A percentile compares a stretch with the other conserved stretches of the same genome.
Conservation (phyloP, 148 eudicot species). For the Rhododendron williamsianum region DNA sequence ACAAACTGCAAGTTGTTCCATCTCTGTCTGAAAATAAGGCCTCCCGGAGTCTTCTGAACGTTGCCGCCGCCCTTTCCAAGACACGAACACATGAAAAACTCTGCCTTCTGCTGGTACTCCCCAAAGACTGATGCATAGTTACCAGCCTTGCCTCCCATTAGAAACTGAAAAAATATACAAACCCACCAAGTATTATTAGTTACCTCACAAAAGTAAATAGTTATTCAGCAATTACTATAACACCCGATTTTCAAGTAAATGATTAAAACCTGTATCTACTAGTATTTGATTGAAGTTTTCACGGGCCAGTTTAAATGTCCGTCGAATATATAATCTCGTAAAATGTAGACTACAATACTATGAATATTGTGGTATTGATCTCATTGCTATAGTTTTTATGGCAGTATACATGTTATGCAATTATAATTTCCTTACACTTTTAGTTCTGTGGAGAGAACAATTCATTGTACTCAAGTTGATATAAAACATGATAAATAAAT, state of each 20-base stretch:
- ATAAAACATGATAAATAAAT: not conserved
- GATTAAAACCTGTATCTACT: not conserved
- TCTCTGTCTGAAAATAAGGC: conserved; percentile 82
- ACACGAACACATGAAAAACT: conserved; percentile 86
- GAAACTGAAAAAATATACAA: conserved; percentile 37
- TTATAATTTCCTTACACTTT: too few species aligned
- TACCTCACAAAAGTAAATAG: not conserved
- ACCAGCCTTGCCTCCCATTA: conserved; percentile 84
- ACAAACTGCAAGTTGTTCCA: conserved; percentile 99
- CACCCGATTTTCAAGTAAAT: not conserved
- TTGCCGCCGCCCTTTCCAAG: conserved; percentile 75
- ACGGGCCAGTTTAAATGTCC: too few species aligned
- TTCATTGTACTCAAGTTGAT: not conserved
- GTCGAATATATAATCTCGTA: too few species aligned
- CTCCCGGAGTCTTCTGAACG: conserved; percentile 89
- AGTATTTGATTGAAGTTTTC: too few species aligned
- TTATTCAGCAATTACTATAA: not conserved
- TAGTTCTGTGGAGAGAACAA: not conserved
- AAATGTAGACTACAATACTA: too few species aligned
- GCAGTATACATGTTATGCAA: too few species aligned
- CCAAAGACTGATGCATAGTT: conserved; percentile 43
- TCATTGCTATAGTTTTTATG: too few species aligned
- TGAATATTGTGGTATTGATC: too few species aligned
- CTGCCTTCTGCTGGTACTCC: conserved; percentile 80
- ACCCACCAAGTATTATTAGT: not conserved